Percentiles rank a stretch among this genome's conserved stretches.
phyloP scores from a whole-genome alignment of 2,329 filamentous ascomycete genomes.

The Botrytis aclada region DNA sequence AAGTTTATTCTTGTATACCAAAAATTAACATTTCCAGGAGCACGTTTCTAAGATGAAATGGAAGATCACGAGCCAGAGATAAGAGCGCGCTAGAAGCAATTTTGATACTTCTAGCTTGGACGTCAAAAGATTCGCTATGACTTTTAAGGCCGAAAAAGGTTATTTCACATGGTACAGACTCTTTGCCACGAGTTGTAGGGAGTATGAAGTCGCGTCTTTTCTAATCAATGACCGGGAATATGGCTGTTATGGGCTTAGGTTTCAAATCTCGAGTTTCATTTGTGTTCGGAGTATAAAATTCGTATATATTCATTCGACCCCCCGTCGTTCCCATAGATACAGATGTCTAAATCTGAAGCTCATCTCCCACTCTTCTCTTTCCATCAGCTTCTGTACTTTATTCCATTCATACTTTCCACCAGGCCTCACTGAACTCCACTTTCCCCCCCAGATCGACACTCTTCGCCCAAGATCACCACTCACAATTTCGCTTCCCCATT shows the following conservation, averaged over 20 bases:
- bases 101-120: constrained; percentile 9
- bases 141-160: background rate
- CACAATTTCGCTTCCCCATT: background rate
- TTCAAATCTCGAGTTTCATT: background rate
- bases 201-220: background rate
- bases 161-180: background rate
- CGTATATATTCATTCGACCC: background rate
- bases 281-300: background rate
- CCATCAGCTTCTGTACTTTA: background rate
- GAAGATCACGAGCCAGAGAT: background rate
- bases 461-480: background rate
- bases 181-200: background rate
- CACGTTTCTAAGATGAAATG: background rate
- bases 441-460: background rate
- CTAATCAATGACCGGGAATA: background rate
- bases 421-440: background rate
- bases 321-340: background rate
- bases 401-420: background rate
- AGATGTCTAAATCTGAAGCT: background rate
- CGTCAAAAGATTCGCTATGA: background rate
- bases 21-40: background rate
- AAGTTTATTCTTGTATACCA: background rate
- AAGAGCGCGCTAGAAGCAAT: background rate
- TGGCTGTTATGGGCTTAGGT: background rate
- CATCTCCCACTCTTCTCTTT: background rate